Conservation (phyloP, 2,329 filamentous ascomycete genomes). For the Ophiostoma sp. region DNA sequence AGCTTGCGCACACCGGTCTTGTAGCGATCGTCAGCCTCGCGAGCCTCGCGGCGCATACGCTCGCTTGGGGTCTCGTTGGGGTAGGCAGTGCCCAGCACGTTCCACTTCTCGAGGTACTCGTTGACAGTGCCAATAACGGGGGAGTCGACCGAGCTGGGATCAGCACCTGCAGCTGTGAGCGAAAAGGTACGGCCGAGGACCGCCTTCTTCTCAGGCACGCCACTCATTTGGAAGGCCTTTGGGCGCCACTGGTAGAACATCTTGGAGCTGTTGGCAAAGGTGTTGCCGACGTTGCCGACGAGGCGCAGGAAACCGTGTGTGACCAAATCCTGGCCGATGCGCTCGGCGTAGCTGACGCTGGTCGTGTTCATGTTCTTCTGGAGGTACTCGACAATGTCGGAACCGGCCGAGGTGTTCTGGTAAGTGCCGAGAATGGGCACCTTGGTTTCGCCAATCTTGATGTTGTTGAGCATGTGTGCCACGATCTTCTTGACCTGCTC, state of each 20-base stretch:
- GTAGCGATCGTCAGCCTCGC: conserved; percentile 89
- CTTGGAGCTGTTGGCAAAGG: conserved; percentile 94
- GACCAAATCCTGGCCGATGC: conserved; percentile 90
- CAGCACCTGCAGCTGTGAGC: conserved; percentile 43
- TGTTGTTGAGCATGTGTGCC: conserved; percentile 74
- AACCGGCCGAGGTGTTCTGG: conserved; percentile 81
- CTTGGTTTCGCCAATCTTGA: conserved; percentile 85
- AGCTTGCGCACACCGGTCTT: conserved; percentile 79
- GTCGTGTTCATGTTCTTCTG: conserved; percentile 80
- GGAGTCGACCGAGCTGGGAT: conserved; percentile 61
- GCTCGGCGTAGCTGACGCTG: conserved; percentile 84
- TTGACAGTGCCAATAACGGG: conserved; percentile 76
- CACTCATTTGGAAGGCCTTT: conserved; percentile 81
- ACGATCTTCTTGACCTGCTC: conserved; percentile 91
- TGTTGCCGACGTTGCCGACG: conserved; percentile 89
- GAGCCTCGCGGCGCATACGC: conserved; percentile 78
- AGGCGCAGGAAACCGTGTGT: conserved; percentile 79
- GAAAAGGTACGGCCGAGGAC: conserved; percentile 69
- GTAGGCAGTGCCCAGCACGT: conserved; percentile 79
- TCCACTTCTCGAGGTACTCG: conserved; percentile 89
- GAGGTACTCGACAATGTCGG: conserved; percentile 93
- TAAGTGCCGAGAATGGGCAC: conserved; percentile 94
- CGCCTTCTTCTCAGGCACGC: conserved; percentile 81
- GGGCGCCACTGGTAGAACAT: conserved; percentile 97
- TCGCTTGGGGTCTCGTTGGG: conserved; percentile 92